phyloP scores from a whole-genome alignment of 202 grass and related monocot genomes.

The Bolboschoenoplectus hybrid region DNA sequence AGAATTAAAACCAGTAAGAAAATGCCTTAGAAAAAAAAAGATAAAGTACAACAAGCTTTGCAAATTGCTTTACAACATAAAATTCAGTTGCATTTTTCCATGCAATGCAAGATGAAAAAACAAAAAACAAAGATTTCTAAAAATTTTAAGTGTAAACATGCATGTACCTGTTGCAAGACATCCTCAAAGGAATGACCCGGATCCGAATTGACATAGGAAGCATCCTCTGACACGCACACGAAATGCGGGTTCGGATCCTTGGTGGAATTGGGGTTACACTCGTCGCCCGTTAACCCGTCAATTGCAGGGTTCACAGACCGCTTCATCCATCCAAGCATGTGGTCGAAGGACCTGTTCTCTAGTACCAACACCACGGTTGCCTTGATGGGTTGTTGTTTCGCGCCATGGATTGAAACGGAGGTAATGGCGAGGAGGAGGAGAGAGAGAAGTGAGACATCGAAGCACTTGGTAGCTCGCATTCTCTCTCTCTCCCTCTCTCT shows the following conservation, averaged over 20 bases:
- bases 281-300: conserved; percentile 78
- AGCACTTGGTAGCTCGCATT: conserved; percentile 41
- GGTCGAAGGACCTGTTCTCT: conserved; percentile 95
- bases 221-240: conserved; percentile 86
- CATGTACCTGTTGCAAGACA: conserved; percentile 54
- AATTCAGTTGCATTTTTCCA: background rate
- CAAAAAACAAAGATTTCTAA: background rate
- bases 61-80: background rate
- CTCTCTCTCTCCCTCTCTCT: conserved; percentile 21
- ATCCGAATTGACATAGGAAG: conserved; percentile 70
- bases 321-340: conserved; percentile 94
- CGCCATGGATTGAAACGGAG: background rate
- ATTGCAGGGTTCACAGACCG: conserved; percentile 66
- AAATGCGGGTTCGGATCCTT: conserved; percentile 22
- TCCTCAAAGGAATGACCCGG: conserved; percentile 95
- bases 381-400: conserved; percentile 57
- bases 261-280: conserved; percentile 67
- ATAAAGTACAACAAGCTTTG: background rate
- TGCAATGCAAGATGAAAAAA: background rate
- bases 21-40: background rate
- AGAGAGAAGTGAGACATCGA: conserved; percentile 3
- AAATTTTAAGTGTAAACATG: background rate
- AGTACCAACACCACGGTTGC: conserved; percentile 74
- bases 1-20: background rate
- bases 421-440: background rate